Evolutionary conservation across 768 basidiomycete species (phyloP).

Genomic region (Auricularia sp.): DNA sequence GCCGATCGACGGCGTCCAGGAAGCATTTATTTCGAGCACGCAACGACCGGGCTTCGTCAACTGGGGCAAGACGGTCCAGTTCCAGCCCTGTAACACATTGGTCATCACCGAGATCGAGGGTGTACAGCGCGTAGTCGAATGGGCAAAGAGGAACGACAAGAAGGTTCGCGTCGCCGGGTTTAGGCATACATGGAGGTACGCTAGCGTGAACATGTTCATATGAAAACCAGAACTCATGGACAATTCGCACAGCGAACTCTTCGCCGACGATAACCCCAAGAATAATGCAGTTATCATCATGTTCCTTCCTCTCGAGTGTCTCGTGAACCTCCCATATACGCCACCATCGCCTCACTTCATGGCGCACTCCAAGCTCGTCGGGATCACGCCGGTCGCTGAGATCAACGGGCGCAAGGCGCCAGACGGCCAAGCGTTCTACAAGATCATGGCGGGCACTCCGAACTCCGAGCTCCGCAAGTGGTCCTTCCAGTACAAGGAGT

Average conservation of each 20-base stretch:
- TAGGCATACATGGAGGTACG: neutral
- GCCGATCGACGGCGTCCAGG: too few species aligned
- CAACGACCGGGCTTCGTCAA: neutral
- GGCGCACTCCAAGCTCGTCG: neutral
- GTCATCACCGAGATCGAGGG: neutral
- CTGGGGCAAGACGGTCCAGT: neutral
- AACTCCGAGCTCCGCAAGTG: conserved; percentile 22
- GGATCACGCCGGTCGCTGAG: neutral
- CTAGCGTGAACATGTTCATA: too few species aligned
- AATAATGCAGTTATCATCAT: neutral
- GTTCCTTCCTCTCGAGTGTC: neutral
- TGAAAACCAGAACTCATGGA: too few species aligned
- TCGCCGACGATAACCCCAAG: too few species aligned
- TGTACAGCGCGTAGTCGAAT: neutral
- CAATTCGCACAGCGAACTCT: too few species aligned
- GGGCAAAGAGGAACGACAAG: neutral
- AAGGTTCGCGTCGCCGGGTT: neutral
- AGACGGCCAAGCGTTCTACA: neutral
- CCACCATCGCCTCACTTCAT: neutral
- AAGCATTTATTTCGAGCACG: too few species aligned
- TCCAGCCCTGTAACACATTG: neutral
- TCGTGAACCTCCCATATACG: neutral
- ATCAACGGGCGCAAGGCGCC: neutral
- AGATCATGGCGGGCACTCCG: conserved; percentile 16
- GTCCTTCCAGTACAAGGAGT: conserved; percentile 13